Evolutionary conservation across 1,139 yeast genomes (phyloP).

Genomic region (Taphrina deformans): DNA sequence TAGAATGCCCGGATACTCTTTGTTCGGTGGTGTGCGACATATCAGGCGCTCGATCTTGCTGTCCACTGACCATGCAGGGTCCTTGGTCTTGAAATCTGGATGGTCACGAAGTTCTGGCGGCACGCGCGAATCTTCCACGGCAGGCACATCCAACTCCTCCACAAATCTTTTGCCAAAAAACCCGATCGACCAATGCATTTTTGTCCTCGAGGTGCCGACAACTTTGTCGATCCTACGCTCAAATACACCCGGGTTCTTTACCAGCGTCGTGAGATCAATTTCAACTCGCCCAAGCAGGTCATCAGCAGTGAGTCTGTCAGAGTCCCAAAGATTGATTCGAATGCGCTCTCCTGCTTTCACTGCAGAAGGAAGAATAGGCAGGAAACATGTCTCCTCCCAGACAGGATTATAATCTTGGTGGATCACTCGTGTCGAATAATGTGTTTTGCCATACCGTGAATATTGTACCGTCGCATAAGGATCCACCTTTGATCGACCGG

Average conservation of each 20-base stretch:
- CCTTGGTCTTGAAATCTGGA: slow-evolving; percentile 24
- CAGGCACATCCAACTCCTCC: slow-evolving; percentile 11
- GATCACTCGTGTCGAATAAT: slow-evolving; percentile 34
- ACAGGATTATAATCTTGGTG: slow-evolving; percentile 32
- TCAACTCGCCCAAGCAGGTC: slow-evolving; percentile 35
- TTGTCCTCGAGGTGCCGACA: slow-evolving; percentile 20
- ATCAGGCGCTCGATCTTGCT: slow-evolving; percentile 30
- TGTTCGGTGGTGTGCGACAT: slow-evolving; percentile 28
- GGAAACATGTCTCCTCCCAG: slow-evolving; percentile 34
- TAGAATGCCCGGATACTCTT: slow-evolving; percentile 32
- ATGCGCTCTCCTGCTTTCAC: slow-evolving; percentile 35
- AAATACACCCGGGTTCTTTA: slow-evolving; percentile 26
- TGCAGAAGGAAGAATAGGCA: slow-evolving; percentile 30
- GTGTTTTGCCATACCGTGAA: slow-evolving; percentile 32
- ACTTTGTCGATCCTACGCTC: slow-evolving; percentile 29
- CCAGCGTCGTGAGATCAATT: slow-evolving; percentile 23
- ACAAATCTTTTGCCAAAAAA: slow-evolving; percentile 26
- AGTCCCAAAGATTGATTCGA: slow-evolving; percentile 34
- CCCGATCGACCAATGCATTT: slow-evolving; percentile 32
- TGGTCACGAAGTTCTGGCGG: slow-evolving; percentile 28
- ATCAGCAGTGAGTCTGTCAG: slow-evolving; percentile 34
- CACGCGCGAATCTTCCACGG: slow-evolving; percentile 19
- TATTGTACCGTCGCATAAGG: slow-evolving; percentile 33
- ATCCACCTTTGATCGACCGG: slow-evolving; percentile 33
- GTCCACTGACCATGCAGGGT: slow-evolving; percentile 22